phyloP scores from a whole-genome alignment of 352 stramenopile species.

The Phytophthora pinifolia region DNA sequence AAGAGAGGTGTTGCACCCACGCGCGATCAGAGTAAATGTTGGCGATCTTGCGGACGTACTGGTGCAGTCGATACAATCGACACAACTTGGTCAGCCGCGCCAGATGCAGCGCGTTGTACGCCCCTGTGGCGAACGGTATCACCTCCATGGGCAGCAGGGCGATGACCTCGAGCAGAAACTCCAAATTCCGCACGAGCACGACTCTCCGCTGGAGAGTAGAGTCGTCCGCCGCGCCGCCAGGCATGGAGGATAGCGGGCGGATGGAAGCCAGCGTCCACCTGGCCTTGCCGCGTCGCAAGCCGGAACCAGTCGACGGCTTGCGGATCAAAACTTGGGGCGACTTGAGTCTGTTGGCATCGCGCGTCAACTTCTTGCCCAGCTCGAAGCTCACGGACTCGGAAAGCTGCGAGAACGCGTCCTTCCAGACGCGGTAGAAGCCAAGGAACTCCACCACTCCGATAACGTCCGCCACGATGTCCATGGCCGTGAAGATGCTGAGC shows the following conservation, averaged over 20 bases:
- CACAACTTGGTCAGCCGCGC: constrained; percentile 59
- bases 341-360: constrained; percentile 26
- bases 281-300: constrained; percentile 15
- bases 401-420: constrained; percentile 25
- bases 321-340: constrained; percentile 5
- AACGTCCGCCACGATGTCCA: constrained; percentile 24
- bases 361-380: constrained; percentile 27
- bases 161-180: constrained; percentile 49
- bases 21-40: constrained; percentile 55
- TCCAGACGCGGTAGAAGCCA: constrained; percentile 21
- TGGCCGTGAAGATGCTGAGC: constrained; percentile 13
- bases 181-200: constrained; percentile 26
- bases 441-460: constrained; percentile 23
- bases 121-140: constrained; percentile 32
- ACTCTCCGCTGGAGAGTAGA: neutral
- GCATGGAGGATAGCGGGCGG: constrained; percentile 13
- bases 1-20: constrained; percentile 54
- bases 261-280: constrained; percentile 30
- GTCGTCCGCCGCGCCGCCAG: constrained; percentile 4
- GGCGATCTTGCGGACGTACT: constrained; percentile 46
- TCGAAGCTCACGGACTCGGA: constrained; percentile 26
- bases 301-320: neutral
- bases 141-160: constrained; percentile 62
- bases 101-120: constrained; percentile 64
- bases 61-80: constrained; percentile 44